These are phyloP conservation scores for Cichorium intybus DNA, from an alignment of 140 eudicot genomes.

Conservation along the genomic window DNA sequence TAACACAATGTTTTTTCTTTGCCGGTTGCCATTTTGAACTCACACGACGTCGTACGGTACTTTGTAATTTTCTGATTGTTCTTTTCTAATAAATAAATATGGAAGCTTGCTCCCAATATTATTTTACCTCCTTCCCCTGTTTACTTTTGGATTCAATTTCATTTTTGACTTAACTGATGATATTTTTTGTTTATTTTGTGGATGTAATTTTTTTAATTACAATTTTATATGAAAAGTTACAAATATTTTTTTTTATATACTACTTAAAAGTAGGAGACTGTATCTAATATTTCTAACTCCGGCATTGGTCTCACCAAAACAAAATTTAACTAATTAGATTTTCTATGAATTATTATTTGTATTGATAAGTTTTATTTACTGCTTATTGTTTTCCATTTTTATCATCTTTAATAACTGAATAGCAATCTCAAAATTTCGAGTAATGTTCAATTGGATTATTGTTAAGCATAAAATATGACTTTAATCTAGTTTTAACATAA, in stretches of 20 bases:
- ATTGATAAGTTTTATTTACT: no score
- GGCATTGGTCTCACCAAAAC: background rate
- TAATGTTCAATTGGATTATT: no score
- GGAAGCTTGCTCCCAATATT: constrained; percentile 20
- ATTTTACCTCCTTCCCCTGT: background rate
- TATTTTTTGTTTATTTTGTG: background rate
- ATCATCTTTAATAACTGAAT: no score
- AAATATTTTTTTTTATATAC: no score
- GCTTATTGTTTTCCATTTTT: no score
- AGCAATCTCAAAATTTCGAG: no score
- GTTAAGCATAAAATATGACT: no score
- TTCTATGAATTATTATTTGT: background rate
- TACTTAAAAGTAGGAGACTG: background rate
- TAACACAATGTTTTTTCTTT: constrained; percentile 25
- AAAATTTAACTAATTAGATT: no score
- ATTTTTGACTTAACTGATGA: background rate
- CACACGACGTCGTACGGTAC: constrained; percentile 21
- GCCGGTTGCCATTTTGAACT: constrained; percentile 38
- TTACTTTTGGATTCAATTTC: background rate
- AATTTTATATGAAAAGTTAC: no score
- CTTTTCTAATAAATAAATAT: constrained; percentile 1
- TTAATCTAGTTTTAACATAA: no score
- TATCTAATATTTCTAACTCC: background rate
- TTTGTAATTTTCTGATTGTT: constrained; percentile 35
- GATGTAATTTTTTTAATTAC: background rate